phyloP scores from a whole-genome alignment of 352 stramenopile species.

The Phytophthora idaei region DNA sequence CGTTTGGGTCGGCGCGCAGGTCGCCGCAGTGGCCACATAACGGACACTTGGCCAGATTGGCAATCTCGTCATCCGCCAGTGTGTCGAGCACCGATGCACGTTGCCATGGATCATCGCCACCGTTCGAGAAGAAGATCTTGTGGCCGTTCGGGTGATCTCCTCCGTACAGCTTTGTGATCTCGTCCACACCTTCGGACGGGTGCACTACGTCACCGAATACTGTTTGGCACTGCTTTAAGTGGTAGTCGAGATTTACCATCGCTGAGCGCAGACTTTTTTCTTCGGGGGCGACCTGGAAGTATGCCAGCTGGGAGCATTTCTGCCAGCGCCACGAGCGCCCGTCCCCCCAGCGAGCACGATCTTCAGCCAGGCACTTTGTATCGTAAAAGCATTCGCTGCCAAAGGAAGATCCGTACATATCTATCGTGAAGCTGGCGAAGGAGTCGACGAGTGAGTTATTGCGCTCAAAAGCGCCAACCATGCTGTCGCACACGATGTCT shows the following conservation, averaged over 20 bases:
- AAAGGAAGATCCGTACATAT: conserved; percentile 83
- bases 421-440: conserved; percentile 83
- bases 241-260: conserved; percentile 79
- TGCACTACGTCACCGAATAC: conserved; percentile 79
- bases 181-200: conserved; percentile 56
- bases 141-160: conserved; percentile 71
- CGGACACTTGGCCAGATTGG: conserved; percentile 77
- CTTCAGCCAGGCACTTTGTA: conserved; percentile 63
- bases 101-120: conserved; percentile 87
- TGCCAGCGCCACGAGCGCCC: conserved; percentile 89
- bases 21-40: conserved; percentile 87
- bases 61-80: conserved; percentile 61
- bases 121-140: conserved; percentile 88
- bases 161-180: conserved; percentile 77
- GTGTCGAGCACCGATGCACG: conserved; percentile 70
- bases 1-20: conserved; percentile 50
- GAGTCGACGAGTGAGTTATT: conserved; percentile 60
- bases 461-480: conserved; percentile 52
- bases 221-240: conserved; percentile 74
- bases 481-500: conserved; percentile 69
- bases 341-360: conserved; percentile 65
- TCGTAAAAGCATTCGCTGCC: conserved; percentile 86
- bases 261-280: conserved; percentile 64
- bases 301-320: conserved; percentile 87
- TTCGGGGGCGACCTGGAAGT: conserved; percentile 82